phyloP scores from a whole-genome alignment of 495 filamentous ascomycete species.

The Annulohypoxylon moriforme region DNA sequence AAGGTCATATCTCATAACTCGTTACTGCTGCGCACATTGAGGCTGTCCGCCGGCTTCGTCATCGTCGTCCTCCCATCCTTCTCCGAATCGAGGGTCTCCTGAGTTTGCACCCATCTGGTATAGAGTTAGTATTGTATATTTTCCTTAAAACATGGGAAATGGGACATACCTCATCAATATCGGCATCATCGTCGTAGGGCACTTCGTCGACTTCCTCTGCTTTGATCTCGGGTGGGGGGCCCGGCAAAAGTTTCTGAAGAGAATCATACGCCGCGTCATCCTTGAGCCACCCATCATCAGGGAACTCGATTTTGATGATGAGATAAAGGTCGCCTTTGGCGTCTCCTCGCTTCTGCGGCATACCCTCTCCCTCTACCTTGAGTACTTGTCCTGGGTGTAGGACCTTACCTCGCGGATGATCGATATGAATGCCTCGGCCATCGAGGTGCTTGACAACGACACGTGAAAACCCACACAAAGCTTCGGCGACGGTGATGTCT shows the following conservation, averaged over 20 bases:
- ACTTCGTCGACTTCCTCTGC: conserved; percentile 87
- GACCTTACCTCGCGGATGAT: conserved; percentile 78
- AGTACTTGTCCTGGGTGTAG: conserved; percentile 84
- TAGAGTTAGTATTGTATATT: conserved; percentile 44
- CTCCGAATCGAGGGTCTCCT: conserved; percentile 74
- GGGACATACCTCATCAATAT: conserved; percentile 77
- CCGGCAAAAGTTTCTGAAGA: conserved; percentile 79
- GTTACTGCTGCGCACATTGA: conserved; percentile 90
- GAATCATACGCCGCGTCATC: conserved; percentile 72
- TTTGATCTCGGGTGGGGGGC: conserved; percentile 65
- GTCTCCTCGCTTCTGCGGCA: conserved; percentile 90
- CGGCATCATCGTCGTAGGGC: conserved; percentile 80
- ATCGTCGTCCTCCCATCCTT: conserved; percentile 85
- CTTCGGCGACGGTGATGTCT: conserved; percentile 82
- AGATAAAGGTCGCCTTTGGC: conserved; percentile 88
- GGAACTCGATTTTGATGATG: conserved; percentile 87
- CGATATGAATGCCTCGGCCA: conserved; percentile 86
- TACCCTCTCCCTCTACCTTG: conserved; percentile 88
- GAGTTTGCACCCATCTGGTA: conserved; percentile 69
- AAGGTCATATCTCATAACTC: conserved; percentile 39
- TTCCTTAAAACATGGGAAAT: conserved; percentile 18
- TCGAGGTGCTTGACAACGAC: conserved; percentile 94
- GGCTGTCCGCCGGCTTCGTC: conserved; percentile 63
- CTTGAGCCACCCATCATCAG: conserved; percentile 83
- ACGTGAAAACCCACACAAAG: conserved; percentile 87